Evolutionary conservation across 2,329 filamentous ascomycete genomes (phyloP).

Genomic region (Cryphonectria carpinicola): DNA sequence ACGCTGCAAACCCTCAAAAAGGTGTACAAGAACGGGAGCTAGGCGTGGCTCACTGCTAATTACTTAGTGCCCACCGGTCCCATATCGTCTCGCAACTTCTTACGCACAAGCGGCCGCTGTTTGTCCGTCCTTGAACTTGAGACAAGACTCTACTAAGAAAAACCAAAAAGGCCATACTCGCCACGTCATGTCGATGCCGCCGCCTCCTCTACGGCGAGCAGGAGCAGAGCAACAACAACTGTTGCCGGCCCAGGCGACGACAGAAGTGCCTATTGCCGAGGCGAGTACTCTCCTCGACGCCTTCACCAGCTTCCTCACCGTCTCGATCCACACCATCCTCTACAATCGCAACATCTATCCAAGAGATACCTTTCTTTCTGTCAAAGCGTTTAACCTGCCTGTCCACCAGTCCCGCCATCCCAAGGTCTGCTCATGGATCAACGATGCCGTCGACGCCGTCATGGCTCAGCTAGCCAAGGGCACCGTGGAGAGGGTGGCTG

Average conservation of each 20-base stretch:
- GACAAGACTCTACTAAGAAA: neutral
- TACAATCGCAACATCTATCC: conserved; percentile 84
- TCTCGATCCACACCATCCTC: conserved; percentile 83
- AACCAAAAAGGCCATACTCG: neutral
- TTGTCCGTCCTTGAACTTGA: neutral
- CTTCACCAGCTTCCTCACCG: conserved; percentile 80
- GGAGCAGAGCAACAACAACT: conserved; percentile 10
- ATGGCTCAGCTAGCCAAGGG: conserved; percentile 68
- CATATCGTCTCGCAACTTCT: neutral
- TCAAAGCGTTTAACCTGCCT: conserved; percentile 80
- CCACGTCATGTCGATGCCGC: conserved; percentile 27
- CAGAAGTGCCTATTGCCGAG: conserved; percentile 42
- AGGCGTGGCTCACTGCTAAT: neutral
- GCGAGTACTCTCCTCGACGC: conserved; percentile 65
- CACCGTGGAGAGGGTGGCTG: conserved; percentile 49
- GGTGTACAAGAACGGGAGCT: neutral
- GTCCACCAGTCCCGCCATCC: conserved; percentile 87
- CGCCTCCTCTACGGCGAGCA: conserved; percentile 16
- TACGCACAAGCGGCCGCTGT: neutral
- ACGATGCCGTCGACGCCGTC: conserved; percentile 76
- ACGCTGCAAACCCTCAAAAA: neutral
- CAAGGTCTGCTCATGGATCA: conserved; percentile 82
- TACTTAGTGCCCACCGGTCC: conserved; percentile 1
- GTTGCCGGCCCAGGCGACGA: conserved; percentile 17
- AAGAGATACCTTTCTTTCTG: conserved; percentile 72